A percentile compares a stretch with the other conserved stretches of the same genome.
Conservation (phyloP, 2,329 filamentous ascomycete genomes). For the Aquanectria penicillioides region DNA sequence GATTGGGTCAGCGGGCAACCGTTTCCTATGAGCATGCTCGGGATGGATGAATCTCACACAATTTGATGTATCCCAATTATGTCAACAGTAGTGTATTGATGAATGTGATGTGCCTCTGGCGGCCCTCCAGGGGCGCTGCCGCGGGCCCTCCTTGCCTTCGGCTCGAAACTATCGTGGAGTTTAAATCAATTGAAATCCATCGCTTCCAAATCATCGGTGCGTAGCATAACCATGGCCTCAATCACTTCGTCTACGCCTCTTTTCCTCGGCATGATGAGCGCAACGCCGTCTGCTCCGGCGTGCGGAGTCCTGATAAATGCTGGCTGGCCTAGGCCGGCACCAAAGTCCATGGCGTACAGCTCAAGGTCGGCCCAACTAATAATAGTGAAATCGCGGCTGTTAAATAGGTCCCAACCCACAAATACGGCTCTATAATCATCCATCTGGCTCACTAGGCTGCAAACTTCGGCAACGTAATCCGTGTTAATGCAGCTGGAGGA, state of each 20-base stretch:
- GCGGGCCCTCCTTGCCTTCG: no score
- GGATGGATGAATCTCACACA: no score
- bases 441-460: background rate
- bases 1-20: background rate
- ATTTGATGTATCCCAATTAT: no score
- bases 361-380: constrained; percentile 20
- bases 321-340: constrained; percentile 1
- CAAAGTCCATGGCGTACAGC: constrained; percentile 13
- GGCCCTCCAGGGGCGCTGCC: no score
- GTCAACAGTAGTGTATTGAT: no score
- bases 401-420: constrained; percentile 20
- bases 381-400: constrained; percentile 13
- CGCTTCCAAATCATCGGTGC: constrained; percentile 19
- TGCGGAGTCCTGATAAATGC: constrained; percentile 13
- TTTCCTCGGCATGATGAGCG: constrained; percentile 14
- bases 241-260: background rate
- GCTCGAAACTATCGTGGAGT: no score
- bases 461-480: constrained; percentile 16
- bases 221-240: constrained; percentile 21
- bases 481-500: constrained; percentile 1
- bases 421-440: constrained; percentile 16
- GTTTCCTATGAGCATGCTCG: background rate
- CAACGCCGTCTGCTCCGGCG: constrained; percentile 17
- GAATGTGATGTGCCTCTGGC: no score
- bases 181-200: no score